Conservation (phyloP, 495 filamentous ascomycete species). For the Neurospora africana region DNA sequence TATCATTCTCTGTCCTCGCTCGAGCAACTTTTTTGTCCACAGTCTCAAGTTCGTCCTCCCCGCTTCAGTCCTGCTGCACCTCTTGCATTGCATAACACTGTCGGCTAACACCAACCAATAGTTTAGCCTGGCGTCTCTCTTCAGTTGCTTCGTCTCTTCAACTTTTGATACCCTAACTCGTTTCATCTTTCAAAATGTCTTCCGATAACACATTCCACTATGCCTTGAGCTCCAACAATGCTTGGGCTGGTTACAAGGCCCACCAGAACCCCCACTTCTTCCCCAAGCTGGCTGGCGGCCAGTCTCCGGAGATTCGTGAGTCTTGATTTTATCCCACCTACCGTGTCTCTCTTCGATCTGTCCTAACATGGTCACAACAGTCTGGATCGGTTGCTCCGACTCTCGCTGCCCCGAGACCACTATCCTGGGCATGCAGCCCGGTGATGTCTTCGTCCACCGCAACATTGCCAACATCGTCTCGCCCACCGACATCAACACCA, state of each 20-base stretch:
- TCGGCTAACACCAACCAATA: not conserved
- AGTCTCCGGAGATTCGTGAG: conserved; percentile 61
- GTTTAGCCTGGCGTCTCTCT: not conserved
- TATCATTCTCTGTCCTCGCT: not conserved
- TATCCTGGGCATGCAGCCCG: conserved; percentile 66
- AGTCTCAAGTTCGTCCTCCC: not conserved
- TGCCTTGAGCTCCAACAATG: conserved; percentile 54
- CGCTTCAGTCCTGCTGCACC: not conserved
- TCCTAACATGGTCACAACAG: conserved; percentile 14
- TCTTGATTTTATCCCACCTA: conserved; percentile 1
- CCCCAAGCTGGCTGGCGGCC: conserved; percentile 54
- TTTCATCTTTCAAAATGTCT: not conserved
- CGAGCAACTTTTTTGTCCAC: not conserved
- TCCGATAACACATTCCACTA: conserved; percentile 43
- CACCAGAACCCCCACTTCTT: conserved; percentile 64
- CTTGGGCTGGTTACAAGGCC: conserved; percentile 57
- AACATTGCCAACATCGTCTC: conserved; percentile 89
- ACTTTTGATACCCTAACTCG: not conserved
- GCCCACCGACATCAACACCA: conserved; percentile 63
- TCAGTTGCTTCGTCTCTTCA: not conserved
- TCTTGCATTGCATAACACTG: not conserved
- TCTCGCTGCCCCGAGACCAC: conserved; percentile 82
- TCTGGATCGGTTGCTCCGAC: conserved; percentile 92
- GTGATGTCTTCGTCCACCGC: conserved; percentile 87
- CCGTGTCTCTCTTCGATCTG: not conserved